phyloP scores from a whole-genome alignment of 2,329 filamentous ascomycete species.

The Fusarium heterosporum region DNA sequence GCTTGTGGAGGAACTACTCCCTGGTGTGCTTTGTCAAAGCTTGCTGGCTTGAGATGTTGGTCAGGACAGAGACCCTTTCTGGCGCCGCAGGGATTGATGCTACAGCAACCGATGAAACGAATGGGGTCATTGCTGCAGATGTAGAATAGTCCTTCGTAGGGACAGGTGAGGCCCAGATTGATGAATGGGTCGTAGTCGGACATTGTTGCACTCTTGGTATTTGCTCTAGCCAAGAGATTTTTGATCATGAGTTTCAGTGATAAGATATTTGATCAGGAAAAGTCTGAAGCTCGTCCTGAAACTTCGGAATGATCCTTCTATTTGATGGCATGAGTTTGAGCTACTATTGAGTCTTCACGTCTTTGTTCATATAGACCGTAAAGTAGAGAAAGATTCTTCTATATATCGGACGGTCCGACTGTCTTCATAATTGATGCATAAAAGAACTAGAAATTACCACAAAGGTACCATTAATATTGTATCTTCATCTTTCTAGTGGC shows the following conservation, averaged over 20 bases:
- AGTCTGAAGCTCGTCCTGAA: neutral
- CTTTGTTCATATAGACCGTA: constrained; percentile 1
- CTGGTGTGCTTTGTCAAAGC: constrained; percentile 47
- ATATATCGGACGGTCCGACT: neutral
- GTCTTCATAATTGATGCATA: neutral
- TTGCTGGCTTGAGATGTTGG: constrained; percentile 40
- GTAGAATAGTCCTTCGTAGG: constrained; percentile 51
- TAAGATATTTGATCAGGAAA: fast-evolving
- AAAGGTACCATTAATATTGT: neutral
- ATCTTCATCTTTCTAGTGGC: neutral
- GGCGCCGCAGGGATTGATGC: constrained; percentile 49
- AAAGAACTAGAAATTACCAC: neutral
- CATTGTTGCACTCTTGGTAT: constrained; percentile 14
- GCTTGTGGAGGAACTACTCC: constrained; percentile 48
- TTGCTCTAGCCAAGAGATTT: neutral
- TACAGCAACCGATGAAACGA: constrained; percentile 58
- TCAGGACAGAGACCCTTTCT: constrained; percentile 38
- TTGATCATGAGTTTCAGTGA: fast-evolving
- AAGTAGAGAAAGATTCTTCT: neutral
- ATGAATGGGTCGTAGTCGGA: constrained; percentile 10
- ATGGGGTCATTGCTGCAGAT: constrained; percentile 49
- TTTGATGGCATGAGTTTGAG: neutral
- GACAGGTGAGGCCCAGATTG: constrained; percentile 49
- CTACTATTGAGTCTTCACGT: neutral
- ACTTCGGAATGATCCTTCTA: fast-evolving